Base-by-base conservation (phyloP, 2,329 filamentous ascomycete genomes). In the Alternaria conjuncta region DNA sequence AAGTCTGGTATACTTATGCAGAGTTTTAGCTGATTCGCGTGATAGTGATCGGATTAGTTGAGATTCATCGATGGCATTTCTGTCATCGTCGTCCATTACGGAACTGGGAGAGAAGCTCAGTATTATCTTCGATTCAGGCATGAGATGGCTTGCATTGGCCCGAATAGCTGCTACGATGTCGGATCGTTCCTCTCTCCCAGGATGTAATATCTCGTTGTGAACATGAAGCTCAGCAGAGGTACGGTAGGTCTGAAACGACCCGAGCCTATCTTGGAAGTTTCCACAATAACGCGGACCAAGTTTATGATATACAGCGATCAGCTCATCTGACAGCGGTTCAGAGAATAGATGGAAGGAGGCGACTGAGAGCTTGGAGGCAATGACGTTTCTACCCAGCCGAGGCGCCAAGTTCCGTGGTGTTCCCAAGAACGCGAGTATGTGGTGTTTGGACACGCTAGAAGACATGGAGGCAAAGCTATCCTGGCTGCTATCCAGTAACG, bases 251-350 rank as follows among this genome's bases (percentile, higher is more conserved):
- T 98, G 94, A 74, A 99, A 97, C 2, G 94, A 95, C 6, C 96
- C 96, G 13, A 99, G 86, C 71, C 93, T 96, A 75, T 99, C 96
- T 80, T 99, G 96, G 71, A 97, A 97, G 76, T 99, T 99, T 15
- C 96, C 96, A 75, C 93, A 90, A 72, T 99, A 99, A 51, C 93
- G 89, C 23, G 94, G 92, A 0, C 96, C 95, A 18, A 99, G 89
- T 54, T 94, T 92, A 76, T 91, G 93, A 73, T 97, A 93, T 0
- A 99, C 96, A 12, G 95, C 91, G 59, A 99, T 85, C 64, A 97
- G 87, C 78, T 99, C 96, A 75, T 98, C 95, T 63, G 93, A 97
- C 36, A 97, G 84, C 0, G 90, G 88, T 63, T 97, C 93, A 61
- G 95, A 91, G 66, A 97, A 94, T 6, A 99, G 83, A 78, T 97